Conservation (phyloP, 2,329 filamentous ascomycete genomes). For the Penicillium palitans region DNA sequence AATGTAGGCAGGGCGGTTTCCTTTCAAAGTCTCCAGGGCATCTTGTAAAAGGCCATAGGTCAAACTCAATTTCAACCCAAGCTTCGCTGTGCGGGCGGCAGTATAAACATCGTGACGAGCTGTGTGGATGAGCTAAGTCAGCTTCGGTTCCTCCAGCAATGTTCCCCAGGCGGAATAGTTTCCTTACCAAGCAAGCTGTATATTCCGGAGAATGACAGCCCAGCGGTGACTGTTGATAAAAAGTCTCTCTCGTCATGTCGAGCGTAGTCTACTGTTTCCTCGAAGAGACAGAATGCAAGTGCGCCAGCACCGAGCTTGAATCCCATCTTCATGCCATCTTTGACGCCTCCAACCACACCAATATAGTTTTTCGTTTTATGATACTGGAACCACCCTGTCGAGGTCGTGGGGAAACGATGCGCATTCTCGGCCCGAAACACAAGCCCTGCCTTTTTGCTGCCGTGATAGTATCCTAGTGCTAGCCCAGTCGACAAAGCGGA, state of each 20-base stretch:
- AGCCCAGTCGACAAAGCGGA: conserved; percentile 69
- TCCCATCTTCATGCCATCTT: conserved; percentile 76
- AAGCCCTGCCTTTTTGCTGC: conserved; percentile 70
- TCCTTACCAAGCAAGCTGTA: conserved; percentile 83
- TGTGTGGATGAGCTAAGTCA: conserved; percentile 38
- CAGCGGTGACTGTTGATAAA: conserved; percentile 77
- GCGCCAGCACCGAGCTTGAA: conserved; percentile 70
- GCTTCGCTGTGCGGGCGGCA: conserved; percentile 73
- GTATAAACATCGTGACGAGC: conserved; percentile 78
- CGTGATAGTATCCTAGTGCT: conserved; percentile 68
- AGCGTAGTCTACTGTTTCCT: conserved; percentile 78
- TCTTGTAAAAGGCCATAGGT: conserved; percentile 82
- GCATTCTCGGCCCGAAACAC: conserved; percentile 95
- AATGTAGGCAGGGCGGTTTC: conserved; percentile 72
- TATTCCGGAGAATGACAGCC: conserved; percentile 76
- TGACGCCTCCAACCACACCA: conserved; percentile 72
- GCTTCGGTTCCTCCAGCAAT: neutral
- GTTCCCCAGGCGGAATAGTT: conserved; percentile 1
- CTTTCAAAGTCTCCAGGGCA: conserved; percentile 65
- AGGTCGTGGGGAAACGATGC: conserved; percentile 80
- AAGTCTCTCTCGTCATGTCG: conserved; percentile 65
- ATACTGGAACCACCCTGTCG: conserved; percentile 95
- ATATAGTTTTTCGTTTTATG: conserved; percentile 98
- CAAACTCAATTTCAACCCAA: conserved; percentile 76
- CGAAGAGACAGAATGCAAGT: conserved; percentile 73